Conservation (phyloP, 805 yeast genomes). For the Myxozyma lipomycoides region DNA sequence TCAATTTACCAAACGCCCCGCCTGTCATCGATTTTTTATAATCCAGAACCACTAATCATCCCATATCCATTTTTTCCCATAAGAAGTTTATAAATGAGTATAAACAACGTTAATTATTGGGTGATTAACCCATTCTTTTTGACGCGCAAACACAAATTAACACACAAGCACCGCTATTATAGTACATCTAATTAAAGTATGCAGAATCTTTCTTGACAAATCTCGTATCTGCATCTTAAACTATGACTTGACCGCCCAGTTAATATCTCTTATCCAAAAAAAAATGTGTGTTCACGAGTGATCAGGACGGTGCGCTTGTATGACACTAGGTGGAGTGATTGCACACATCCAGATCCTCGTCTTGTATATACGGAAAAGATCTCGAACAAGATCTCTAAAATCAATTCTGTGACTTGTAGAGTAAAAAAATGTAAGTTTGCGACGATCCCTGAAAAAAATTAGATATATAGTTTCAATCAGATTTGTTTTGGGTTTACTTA, state of each 20-base stretch:
- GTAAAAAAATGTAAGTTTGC: conserved; percentile 75
- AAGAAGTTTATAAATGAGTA: too few relatives aligned
- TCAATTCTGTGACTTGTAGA: conserved; percentile 63
- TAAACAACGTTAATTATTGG: too few relatives aligned
- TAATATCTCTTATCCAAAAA: too few relatives aligned
- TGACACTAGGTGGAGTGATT: conserved; percentile 34
- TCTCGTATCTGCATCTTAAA: too few relatives aligned
- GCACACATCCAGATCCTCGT: conserved; percentile 90
- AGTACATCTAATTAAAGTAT: background rate
- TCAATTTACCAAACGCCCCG: too few relatives aligned
- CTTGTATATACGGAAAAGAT: conserved; percentile 68
- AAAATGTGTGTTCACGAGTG: too few relatives aligned
- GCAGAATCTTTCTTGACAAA: background rate
- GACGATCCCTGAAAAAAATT: conserved; percentile 48
- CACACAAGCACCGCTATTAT: background rate
- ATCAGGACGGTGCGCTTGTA: too few relatives aligned
- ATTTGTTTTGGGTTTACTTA: background rate
- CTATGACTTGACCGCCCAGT: too few relatives aligned
- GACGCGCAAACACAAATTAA: background rate
- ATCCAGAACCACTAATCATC: too few relatives aligned
- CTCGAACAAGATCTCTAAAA: conserved; percentile 72
- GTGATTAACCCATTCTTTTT: too few relatives aligned
- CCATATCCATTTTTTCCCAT: too few relatives aligned
- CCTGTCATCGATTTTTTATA: too few relatives aligned
- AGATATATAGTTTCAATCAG: background rate